Evolutionary conservation across 176 grass and related monocot species (phyloP).

Genomic region (Elaeis guineensis): DNA sequence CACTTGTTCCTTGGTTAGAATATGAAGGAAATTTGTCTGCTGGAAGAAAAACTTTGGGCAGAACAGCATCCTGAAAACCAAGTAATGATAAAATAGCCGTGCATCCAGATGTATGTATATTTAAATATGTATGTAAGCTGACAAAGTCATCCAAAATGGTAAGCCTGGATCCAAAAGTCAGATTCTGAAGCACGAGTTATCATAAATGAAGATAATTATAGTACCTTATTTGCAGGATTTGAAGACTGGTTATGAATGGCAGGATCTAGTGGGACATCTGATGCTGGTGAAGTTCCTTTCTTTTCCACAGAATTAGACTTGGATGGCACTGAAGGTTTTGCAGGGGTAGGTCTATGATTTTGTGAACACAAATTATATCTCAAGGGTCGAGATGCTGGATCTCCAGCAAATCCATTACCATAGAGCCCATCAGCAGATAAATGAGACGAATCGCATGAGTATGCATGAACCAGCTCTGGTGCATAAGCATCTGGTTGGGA

Average conservation of each 20-base stretch:
- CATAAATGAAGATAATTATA: background rate
- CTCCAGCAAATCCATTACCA: conserved; percentile 10
- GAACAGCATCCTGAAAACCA: background rate
- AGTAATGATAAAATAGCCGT: no score
- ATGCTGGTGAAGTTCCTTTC: background rate
- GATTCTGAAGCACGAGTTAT: background rate
- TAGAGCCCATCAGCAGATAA: conserved; percentile 1
- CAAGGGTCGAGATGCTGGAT: background rate
- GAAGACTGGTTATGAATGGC: background rate
- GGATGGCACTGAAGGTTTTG: background rate
- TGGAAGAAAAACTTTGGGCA: background rate
- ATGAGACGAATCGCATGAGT: background rate
- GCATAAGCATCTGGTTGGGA: conserved; percentile 2
- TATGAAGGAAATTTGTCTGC: background rate
- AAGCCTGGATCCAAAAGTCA: background rate
- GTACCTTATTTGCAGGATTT: conserved; percentile 2
- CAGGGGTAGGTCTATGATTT: background rate
- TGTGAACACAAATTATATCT: conserved; percentile 4
- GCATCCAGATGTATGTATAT: no score
- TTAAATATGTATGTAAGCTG: no score
- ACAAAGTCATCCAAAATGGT: no score
- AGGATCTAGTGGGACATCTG: background rate
- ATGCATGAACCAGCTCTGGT: background rate
- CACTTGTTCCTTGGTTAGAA: conserved; percentile 1
- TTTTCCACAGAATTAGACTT: conserved; percentile 5